These are phyloP conservation scores for Delphinella strobiligena DNA, from an alignment of 2,329 filamentous ascomycete species.

Conservation along the genomic window DNA sequence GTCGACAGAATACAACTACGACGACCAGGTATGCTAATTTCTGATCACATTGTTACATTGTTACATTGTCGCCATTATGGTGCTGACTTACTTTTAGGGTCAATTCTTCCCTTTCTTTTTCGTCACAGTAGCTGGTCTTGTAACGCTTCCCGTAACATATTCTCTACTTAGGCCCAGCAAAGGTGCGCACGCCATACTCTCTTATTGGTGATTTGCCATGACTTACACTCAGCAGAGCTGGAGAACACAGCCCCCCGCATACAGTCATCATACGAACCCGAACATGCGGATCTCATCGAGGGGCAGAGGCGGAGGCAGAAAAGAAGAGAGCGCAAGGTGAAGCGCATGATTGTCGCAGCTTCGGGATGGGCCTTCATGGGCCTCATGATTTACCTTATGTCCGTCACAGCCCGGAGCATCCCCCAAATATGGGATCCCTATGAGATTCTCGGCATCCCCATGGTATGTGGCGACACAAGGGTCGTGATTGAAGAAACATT, in stretches of 20 bases:
- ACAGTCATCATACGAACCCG: conserved; percentile 65
- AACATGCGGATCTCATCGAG: conserved; percentile 74
- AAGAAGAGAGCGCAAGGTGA: conserved; percentile 78
- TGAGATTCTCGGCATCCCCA: conserved; percentile 77
- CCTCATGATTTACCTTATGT: conserved; percentile 85
- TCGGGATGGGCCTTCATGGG: conserved; percentile 73
- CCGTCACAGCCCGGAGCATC: conserved; percentile 57
- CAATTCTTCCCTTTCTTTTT: conserved; percentile 99
- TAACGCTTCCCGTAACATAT: conserved; percentile 68
- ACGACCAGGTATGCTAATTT: conserved; percentile 51
- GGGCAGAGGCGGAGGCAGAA: conserved; percentile 74
- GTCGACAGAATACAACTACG: conserved; percentile 95
- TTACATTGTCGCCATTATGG: not conserved
- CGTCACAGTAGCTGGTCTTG: conserved; percentile 73
- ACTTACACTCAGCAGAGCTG: conserved; percentile 38
- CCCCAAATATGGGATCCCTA: conserved; percentile 94
- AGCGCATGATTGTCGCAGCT: conserved; percentile 65
- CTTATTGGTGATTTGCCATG: conserved; percentile 8
- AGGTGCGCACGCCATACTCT: conserved; percentile 28
- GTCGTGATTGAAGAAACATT: conserved; percentile 12
- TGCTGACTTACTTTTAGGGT: conserved; percentile 40
- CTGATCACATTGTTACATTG: too few relatives aligned
- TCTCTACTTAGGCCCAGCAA: conserved; percentile 70
- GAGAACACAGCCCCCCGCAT: conserved; percentile 74
- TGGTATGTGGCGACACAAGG: conserved; percentile 39